phyloP scores from a whole-genome alignment of 2,329 filamentous ascomycete genomes.

The Ilyonectria sp. region DNA sequence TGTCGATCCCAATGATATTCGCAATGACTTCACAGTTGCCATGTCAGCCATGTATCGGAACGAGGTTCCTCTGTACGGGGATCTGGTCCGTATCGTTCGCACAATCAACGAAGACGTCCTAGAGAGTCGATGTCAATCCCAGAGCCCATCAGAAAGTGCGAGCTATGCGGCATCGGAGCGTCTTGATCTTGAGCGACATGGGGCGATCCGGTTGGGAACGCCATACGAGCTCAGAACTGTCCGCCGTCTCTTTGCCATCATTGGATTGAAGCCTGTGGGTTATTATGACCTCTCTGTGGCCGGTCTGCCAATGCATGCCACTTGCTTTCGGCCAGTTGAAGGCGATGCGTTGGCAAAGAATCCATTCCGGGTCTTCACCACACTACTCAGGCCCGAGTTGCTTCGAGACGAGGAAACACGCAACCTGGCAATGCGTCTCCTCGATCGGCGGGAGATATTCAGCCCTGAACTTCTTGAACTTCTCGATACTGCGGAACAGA shows the following conservation, averaged over 20 bases:
- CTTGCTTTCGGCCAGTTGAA: constrained; percentile 62
- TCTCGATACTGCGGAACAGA: constrained; percentile 53
- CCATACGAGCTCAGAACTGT: constrained; percentile 59
- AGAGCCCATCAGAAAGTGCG: neutral
- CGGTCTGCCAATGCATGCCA: constrained; percentile 66
- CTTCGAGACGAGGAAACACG: constrained; percentile 51
- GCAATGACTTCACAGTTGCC: constrained; percentile 49
- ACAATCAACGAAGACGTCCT: constrained; percentile 42
- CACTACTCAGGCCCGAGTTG: constrained; percentile 58
- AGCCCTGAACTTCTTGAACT: constrained; percentile 54
- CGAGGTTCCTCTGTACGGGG: constrained; percentile 54
- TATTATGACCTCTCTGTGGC: constrained; percentile 66
- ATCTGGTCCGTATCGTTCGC: constrained; percentile 51
- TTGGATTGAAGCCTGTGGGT: constrained; percentile 65
- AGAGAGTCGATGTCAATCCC: neutral
- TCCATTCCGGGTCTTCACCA: constrained; percentile 58
- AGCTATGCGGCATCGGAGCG: constrained; percentile 16
- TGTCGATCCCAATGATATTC: constrained; percentile 40
- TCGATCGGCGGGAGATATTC: constrained; percentile 60
- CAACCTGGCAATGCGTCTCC: constrained; percentile 51
- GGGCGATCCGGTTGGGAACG: constrained; percentile 65
- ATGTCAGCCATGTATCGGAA: constrained; percentile 55
- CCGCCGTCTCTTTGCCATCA: constrained; percentile 60
- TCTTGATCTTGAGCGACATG: constrained; percentile 56
- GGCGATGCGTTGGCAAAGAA: constrained; percentile 50